Evolutionary conservation across 75 land plant genomes (phyloP).

Genomic region (Pinus tabuliformis): DNA sequence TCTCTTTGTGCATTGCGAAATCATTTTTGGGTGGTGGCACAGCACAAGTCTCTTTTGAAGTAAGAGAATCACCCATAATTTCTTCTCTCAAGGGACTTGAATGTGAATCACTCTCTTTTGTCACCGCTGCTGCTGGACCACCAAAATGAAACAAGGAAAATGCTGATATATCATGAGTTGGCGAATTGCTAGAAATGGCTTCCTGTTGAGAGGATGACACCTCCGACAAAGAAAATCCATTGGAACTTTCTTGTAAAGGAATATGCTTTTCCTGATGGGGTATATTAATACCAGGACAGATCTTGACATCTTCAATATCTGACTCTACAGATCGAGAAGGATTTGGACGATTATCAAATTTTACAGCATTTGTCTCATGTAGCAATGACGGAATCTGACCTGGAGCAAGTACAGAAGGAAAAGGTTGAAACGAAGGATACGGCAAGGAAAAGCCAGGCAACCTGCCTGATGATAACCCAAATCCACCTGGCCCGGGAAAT

Average conservation of each 20-base stretch:
- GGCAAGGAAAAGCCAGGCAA: conserved; percentile 45
- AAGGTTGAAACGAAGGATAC: conserved; percentile 39
- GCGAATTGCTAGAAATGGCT: conserved; percentile 8
- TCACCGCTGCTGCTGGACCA: conserved; percentile 52
- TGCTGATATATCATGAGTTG: conserved; percentile 14
- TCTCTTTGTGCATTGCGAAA: conserved; percentile 27
- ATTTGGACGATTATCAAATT: conserved; percentile 16
- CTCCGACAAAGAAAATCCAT: conserved; percentile 9
- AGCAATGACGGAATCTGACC: conserved; percentile 14
- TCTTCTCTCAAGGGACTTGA: conserved; percentile 25
- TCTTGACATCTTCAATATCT: conserved; percentile 8
- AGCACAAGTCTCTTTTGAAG: conserved; percentile 13
- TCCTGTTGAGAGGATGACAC: conserved; percentile 10
- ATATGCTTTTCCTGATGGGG: conserved; percentile 12
- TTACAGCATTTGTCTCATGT: conserved; percentile 20
- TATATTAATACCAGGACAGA: conserved; percentile 7
- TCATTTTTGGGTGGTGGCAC: conserved; percentile 22
- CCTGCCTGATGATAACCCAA: conserved; percentile 47
- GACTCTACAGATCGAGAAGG: conserved; percentile 13
- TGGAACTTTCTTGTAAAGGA: conserved; percentile 11
- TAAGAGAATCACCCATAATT: conserved; percentile 12
- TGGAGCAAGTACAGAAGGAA: conserved; percentile 20
- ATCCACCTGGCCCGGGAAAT: conserved; percentile 38
- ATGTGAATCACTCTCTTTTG: conserved; percentile 26
- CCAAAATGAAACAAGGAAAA: conserved; percentile 97